Evolutionary conservation across 192 early-diverging fungal species (phyloP), one percentile per base, ranked within the genome.

Genomic region (Podila horticola): DNA sequence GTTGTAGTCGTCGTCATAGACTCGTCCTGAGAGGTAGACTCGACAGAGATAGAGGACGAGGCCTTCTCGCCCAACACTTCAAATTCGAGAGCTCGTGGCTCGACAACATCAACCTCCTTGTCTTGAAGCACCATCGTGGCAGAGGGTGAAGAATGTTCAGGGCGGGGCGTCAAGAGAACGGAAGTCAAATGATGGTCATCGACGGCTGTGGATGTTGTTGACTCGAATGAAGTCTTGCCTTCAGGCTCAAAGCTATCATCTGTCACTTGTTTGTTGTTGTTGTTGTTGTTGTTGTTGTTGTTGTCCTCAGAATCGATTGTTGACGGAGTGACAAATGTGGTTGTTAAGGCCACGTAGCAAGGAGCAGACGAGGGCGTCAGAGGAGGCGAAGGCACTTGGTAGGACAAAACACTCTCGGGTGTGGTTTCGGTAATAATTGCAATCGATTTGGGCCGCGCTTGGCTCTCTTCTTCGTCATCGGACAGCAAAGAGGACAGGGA

Each of bases 361-460:
- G 52, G 17, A 24, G 52, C 52, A 26, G 52, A n/a, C 12, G 60
- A 51, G 19, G 76, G 77, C 2, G 77, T 81, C 34, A 81, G 49
- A 51, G 77, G 77, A 51, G 77, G 77, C 7, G 77, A 81, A 11
- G 77, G 77, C 12, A 81, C 70, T 26, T 69, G 70, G 13, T 69
- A 50, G 29, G 67, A 69, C 12, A 51, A 59, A 29, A 22, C 28
- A 7, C 65, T 20, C 6, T 64, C 48, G 10, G 61, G 12, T 19
- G 59, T 52, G 29, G 36, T 38, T 13, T 38, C 64, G 15, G 49
- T 28, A 52, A 29, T 28, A 51, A 50, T 29, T n/a, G 66, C 51
- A 8, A 31, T 41, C 66, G 49, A 49, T 33, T 11, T 31, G 20
- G 52, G 52, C 49, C 31, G 49, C 52, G 13, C 52, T 55, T 55